A percentile compares a stretch with the other conserved stretches of the same genome.
phyloP scores from a whole-genome alignment of 441 rosid species.

The Flueggea neowawraea region DNA sequence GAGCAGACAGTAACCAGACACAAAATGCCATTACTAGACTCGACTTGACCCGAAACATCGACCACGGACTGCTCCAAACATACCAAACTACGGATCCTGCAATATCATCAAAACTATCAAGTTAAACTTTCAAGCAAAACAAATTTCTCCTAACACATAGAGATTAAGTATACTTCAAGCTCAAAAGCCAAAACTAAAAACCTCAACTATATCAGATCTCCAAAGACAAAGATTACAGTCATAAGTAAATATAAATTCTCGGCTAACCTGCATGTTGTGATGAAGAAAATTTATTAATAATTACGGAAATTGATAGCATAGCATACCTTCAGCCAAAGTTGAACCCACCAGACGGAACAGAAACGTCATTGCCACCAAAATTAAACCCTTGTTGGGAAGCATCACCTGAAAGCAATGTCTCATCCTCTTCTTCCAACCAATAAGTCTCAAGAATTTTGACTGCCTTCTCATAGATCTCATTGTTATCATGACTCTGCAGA shows the following conservation, averaged over 20 bases:
- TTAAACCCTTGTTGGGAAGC: slow-evolving; percentile 45
- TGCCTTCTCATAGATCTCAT: slow-evolving; percentile 67
- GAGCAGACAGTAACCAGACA: slow-evolving; percentile 24
- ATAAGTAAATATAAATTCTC: no score
- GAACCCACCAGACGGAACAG: slow-evolving; percentile 71
- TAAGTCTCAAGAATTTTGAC: slow-evolving; percentile 68
- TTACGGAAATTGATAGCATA: neutral
- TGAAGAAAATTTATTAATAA: no score
- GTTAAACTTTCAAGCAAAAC: neutral
- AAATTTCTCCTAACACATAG: no score
- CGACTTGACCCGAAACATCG: slow-evolving; percentile 15
- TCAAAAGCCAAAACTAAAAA: no score
- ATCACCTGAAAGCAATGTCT: slow-evolving; percentile 52
- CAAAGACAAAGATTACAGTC: no score
- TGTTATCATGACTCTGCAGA: slow-evolving; percentile 65
- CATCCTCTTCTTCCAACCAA: slow-evolving; percentile 80
- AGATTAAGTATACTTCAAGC: no score
- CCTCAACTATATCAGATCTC: no score
- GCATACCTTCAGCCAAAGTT: slow-evolving; percentile 63
- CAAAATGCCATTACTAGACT: slow-evolving; percentile 21
- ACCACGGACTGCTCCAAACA: slow-evolving; percentile 2
- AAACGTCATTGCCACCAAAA: slow-evolving; percentile 50
- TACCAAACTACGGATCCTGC: slow-evolving; percentile 13
- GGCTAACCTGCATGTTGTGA: no score
- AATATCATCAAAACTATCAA: neutral